Conservation (phyloP, 805 yeast genomes). For the Kazachstania martiniae region DNA sequence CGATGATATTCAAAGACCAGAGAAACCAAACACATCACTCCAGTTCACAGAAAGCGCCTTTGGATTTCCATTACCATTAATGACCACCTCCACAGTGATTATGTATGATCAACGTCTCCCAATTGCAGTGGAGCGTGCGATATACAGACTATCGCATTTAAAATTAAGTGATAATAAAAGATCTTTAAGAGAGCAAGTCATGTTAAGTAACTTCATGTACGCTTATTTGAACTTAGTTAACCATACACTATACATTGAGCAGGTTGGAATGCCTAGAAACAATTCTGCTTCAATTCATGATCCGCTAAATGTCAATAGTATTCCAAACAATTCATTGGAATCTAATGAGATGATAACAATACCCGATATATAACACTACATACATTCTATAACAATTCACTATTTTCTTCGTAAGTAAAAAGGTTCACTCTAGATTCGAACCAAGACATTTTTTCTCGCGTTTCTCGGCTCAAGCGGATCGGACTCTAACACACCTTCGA, state of each 20-base stretch:
- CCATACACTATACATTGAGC: conserved; percentile 74
- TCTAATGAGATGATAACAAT: too few species aligned
- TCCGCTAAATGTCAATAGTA: too few species aligned
- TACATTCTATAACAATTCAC: too few species aligned
- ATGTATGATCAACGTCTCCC: conserved; percentile 85
- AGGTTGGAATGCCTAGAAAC: conserved; percentile 27
- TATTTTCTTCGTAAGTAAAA: too few species aligned
- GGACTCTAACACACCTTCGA: too few species aligned
- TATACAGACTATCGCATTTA: conserved; percentile 81
- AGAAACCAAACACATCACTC: conserved; percentile 43
- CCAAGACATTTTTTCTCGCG: too few species aligned
- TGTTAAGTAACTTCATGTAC: conserved; percentile 92
- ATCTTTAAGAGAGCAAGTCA: conserved; percentile 81
- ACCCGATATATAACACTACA: too few species aligned
- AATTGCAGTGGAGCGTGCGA: conserved; percentile 89
- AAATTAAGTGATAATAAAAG: conserved; percentile 89
- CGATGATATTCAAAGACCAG: conserved; percentile 27
- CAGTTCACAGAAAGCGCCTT: conserved; percentile 68
- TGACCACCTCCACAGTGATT: conserved; percentile 61
- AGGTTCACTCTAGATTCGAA: too few species aligned
- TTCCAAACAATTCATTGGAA: too few species aligned
- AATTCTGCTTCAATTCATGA: too few species aligned
- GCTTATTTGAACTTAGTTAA: conserved; percentile 90
- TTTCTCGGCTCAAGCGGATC: too few species aligned
- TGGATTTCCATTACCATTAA: conserved; percentile 78